Conservation (phyloP, 371 early-diverging fungal species). For the Smittium culicis region DNA sequence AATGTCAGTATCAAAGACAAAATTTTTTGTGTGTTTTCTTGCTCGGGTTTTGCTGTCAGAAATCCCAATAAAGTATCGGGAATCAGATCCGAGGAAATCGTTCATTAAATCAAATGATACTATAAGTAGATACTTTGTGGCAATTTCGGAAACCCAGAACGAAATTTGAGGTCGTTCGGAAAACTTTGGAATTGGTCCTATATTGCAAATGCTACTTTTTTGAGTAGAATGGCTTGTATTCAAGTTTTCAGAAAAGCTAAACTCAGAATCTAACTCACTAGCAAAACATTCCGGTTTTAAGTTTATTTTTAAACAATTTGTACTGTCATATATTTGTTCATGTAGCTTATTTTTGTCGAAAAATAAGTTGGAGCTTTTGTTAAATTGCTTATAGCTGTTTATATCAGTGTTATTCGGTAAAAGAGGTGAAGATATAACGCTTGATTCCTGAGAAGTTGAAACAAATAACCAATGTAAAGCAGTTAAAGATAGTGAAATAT, state of each 20-base stretch:
- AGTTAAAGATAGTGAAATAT: neutral
- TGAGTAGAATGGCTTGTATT: neutral
- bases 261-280: neutral
- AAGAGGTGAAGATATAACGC: neutral
- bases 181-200: neutral
- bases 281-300: neutral
- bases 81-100: neutral
- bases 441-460: neutral
- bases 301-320: neutral
- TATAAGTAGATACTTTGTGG: conserved; percentile 6
- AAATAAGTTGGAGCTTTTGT: neutral
- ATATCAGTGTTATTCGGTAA: neutral
- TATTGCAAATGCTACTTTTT: neutral
- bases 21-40: neutral
- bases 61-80: neutral
- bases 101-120: neutral
- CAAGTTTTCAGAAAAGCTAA: neutral
- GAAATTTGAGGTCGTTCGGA: conserved; percentile 6
- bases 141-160: conserved; percentile 7
- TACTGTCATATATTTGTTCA: neutral
- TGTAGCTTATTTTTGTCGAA: no score
- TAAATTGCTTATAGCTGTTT: neutral
- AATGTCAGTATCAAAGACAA: neutral
- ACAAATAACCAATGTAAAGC: neutral
- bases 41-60: neutral